Conservation (phyloP, 2,329 filamentous ascomycete genomes). For the Aspergillus oerlinghausenensis region DNA sequence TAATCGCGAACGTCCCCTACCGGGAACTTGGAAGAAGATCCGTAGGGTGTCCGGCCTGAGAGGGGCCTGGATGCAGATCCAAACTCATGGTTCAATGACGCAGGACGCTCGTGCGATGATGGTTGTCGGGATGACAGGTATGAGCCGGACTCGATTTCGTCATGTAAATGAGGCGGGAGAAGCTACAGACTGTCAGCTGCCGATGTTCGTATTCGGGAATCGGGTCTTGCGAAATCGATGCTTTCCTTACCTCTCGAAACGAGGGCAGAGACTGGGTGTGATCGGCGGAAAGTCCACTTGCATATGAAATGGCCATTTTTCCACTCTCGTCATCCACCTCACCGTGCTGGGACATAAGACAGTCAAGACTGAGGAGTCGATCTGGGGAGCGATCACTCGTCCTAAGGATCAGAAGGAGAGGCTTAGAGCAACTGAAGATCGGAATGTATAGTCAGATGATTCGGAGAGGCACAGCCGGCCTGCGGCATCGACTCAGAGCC, state of each 20-base stretch:
- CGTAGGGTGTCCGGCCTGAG: conserved; percentile 17
- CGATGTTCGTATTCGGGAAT: background rate
- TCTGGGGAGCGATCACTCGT: background rate
- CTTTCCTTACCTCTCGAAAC: conserved; percentile 34
- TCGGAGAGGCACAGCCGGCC: conserved; percentile 15
- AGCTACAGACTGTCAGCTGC: conserved; percentile 23
- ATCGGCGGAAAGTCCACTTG: conserved; percentile 28
- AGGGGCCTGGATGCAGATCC: conserved; percentile 26
- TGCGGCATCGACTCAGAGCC: conserved; percentile 7
- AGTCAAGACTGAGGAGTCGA: conserved; percentile 8
- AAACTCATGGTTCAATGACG: conserved; percentile 27
- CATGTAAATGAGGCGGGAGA: conserved; percentile 38
- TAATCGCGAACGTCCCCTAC: conserved; percentile 25
- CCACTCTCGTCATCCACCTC: conserved; percentile 29
- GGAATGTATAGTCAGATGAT: background rate
- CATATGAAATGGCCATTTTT: conserved; percentile 38
- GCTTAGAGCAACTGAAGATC: conserved; percentile 1
- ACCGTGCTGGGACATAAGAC: conserved; percentile 35
- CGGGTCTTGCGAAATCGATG: background rate
- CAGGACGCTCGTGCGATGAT: conserved; percentile 27
- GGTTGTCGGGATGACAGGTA: conserved; percentile 27
- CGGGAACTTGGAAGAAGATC: conserved; percentile 16
- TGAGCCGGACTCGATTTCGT: conserved; percentile 38
- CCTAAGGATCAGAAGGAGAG: background rate
- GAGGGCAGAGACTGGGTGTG: conserved; percentile 33